These are phyloP conservation scores for Kregervanrija pseudodelftensis DNA, from an alignment of 805 yeast species.

Conservation along the genomic window DNA sequence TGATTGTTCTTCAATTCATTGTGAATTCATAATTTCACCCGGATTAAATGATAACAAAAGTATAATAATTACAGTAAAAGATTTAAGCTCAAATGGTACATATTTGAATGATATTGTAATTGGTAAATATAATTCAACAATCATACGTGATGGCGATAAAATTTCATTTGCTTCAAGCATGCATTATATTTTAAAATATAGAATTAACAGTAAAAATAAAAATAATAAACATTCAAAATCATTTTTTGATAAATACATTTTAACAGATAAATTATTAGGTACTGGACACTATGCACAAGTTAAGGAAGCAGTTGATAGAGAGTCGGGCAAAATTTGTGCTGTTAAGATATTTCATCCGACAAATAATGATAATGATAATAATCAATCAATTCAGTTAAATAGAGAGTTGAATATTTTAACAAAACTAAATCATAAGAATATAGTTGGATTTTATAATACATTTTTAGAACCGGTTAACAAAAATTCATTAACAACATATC, in stretches of 20 bases:
- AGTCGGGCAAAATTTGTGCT: conserved; percentile 56
- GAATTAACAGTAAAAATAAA: conserved; percentile 6
- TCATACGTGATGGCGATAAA: conserved; percentile 59
- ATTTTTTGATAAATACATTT: conserved; percentile 49
- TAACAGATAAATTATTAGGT: conserved; percentile 54
- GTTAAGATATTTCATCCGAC: conserved; percentile 60
- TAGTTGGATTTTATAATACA: conserved; percentile 56
- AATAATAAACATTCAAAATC: conserved; percentile 22
- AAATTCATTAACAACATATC: conserved; percentile 42
- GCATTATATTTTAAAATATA: conserved; percentile 25
- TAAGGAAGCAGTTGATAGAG: conserved; percentile 54
- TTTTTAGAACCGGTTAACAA: conserved; percentile 44
- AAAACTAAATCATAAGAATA: conserved; percentile 62
- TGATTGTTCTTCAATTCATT: conserved; percentile 63
- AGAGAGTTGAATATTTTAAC: conserved; percentile 63
- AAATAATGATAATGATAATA: conserved; percentile 21
- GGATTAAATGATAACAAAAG: conserved; percentile 32
- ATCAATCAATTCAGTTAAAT: conserved; percentile 32
- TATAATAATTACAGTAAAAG: conserved; percentile 42
- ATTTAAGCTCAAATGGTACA: conserved; percentile 59
- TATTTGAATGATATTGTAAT: conserved; percentile 51
- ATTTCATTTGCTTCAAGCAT: conserved; percentile 39
- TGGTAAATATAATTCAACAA: conserved; percentile 39
- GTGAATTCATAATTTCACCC: conserved; percentile 32
- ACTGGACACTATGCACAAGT: conserved; percentile 81